Conservation (phyloP, 106 monocot species). For the Dendrobium catenatum region DNA sequence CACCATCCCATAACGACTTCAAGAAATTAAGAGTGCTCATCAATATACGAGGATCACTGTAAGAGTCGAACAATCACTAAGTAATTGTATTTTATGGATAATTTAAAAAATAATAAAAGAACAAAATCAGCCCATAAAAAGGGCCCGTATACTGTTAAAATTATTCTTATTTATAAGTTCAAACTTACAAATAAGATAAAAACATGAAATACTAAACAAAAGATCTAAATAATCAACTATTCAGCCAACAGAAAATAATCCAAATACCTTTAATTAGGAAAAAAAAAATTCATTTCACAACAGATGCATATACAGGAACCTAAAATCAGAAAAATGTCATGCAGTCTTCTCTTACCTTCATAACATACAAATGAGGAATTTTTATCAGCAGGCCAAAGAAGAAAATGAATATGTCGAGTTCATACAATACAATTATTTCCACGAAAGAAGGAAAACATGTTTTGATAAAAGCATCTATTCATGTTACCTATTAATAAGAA, state of each 20-base stretch:
- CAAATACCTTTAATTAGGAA: neutral
- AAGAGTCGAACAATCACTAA: conserved; percentile 4
- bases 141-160: neutral
- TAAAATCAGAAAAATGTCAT: neutral
- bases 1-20: conserved; percentile 75
- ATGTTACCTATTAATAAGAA: conserved; percentile 39
- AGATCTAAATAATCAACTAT: neutral
- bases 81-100: neutral
- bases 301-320: neutral
- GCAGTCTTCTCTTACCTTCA: neutral
- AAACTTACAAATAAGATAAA: neutral
- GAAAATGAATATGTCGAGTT: neutral
- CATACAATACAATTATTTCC: neutral
- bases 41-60: conserved; percentile 43
- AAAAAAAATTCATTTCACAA: neutral
- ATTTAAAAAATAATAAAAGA: neutral
- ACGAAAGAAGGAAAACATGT: neutral
- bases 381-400: neutral
- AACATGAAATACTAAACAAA: neutral
- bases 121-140: neutral
- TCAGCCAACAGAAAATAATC: neutral
- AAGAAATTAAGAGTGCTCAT: conserved; percentile 45
- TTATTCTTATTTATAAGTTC: neutral
- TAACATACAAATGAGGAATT: neutral
- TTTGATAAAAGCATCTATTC: neutral